Conservation (phyloP, 331 rosid species). For the Saraca asoca region DNA sequence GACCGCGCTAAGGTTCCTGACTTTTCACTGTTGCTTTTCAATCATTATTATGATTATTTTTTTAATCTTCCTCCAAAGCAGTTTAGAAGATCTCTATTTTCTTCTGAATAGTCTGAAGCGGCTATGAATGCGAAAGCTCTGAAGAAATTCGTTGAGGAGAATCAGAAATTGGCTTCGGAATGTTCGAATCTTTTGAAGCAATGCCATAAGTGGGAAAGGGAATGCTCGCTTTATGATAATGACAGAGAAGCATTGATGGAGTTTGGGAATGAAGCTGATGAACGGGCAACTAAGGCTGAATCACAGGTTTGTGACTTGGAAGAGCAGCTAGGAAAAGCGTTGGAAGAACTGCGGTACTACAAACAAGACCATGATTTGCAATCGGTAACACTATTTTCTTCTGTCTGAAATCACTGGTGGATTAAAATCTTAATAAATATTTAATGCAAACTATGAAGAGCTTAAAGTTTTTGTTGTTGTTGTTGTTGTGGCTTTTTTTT, state of each 20-base stretch:
- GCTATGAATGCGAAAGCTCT: conserved; percentile 76
- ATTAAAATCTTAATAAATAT: conserved; percentile 4
- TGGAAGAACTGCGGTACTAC: conserved; percentile 50
- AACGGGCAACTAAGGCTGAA: conserved; percentile 79
- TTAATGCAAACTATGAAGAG: not conserved
- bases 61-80: not conserved
- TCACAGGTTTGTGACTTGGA: conserved; percentile 65
- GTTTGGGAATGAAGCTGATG: conserved; percentile 91
- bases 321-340: conserved; percentile 51
- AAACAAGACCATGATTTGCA: conserved; percentile 42
- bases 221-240: conserved; percentile 73
- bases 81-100: not conserved
- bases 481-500: too few species aligned
- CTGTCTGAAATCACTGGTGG: not conserved
- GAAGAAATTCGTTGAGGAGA: conserved; percentile 86
- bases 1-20: conserved; percentile 60
- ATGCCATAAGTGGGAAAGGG: conserved; percentile 66
- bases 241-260: conserved; percentile 94
- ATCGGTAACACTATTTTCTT: conserved; percentile 39
- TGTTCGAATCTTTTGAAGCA: conserved; percentile 53
- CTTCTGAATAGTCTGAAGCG: conserved; percentile 61
- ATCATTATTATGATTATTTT: not conserved
- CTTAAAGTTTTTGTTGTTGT: conserved; percentile 14
- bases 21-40: not conserved
- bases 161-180: conserved; percentile 68